phyloP scores from a whole-genome alignment of 2,329 filamentous ascomycete genomes.

The Ophiocordyceps sinensis region DNA sequence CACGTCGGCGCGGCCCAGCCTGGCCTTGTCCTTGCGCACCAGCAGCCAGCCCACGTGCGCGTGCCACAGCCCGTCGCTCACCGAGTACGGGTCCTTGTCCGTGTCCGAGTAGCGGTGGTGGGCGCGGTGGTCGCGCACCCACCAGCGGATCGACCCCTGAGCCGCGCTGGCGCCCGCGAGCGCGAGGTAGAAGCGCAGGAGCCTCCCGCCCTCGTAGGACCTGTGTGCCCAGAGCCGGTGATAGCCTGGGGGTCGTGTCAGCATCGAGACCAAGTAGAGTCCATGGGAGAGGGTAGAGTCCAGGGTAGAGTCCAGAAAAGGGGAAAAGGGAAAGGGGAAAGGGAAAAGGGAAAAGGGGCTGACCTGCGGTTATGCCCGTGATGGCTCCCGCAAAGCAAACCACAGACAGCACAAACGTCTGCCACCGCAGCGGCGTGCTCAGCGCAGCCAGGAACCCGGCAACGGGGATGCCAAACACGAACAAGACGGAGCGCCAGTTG shows the following conservation, averaged over 20 bases:
- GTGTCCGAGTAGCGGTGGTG: constrained; percentile 89
- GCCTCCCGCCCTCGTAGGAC: constrained; percentile 63
- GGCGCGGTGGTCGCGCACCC: constrained; percentile 72
- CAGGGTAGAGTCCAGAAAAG: no score
- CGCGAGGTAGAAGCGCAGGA: constrained; percentile 70
- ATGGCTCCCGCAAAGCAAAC: neutral
- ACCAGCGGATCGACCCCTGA: constrained; percentile 79
- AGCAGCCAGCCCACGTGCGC: constrained; percentile 77
- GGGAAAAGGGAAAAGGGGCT: neutral
- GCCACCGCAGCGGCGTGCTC: neutral
- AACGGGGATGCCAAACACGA: neutral
- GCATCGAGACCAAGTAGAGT: neutral
- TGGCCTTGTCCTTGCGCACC: constrained; percentile 75
- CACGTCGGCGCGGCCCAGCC: constrained; percentile 80
- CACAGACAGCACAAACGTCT: neutral
- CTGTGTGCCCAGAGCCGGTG: constrained; percentile 76
- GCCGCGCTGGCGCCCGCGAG: constrained; percentile 71
- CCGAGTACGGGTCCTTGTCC: constrained; percentile 82
- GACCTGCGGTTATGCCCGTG: neutral
- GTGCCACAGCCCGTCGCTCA: constrained; percentile 76
- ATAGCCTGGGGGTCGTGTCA: constrained; percentile 12
- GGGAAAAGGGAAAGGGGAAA: no score
- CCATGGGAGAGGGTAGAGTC: neutral
- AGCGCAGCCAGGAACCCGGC: neutral
- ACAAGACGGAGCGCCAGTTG: neutral